These are phyloP conservation scores for Draba incana DNA, from an alignment of 345 rosid genomes.

Conservation along the genomic window DNA sequence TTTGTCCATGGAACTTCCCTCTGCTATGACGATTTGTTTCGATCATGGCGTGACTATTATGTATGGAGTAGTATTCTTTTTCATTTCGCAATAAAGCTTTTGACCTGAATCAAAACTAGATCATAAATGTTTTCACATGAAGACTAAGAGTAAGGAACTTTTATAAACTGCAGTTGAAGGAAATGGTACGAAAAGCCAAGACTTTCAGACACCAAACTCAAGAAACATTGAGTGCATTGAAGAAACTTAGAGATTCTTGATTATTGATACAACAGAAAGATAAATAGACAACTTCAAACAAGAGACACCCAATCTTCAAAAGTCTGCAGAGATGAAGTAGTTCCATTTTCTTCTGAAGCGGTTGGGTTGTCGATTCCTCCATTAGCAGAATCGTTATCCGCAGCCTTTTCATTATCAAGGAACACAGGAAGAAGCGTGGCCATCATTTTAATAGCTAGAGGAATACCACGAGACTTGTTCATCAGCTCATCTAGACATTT, in stretches of 20 bases:
- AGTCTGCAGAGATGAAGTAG: background rate
- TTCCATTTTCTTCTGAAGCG: background rate
- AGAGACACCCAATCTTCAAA: background rate
- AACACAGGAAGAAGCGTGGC: conserved; percentile 31
- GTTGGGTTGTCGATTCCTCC: background rate
- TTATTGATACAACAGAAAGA: conserved; percentile 11
- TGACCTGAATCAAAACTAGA: too few relatives aligned
- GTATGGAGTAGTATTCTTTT: conserved; percentile 5
- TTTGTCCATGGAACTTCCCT: conserved; percentile 1
- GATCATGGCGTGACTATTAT: conserved; percentile 2
- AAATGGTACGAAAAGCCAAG: background rate
- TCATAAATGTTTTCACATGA: too few relatives aligned
- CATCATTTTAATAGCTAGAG: conserved; percentile 42
- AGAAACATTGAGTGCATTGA: background rate
- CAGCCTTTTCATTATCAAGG: background rate
- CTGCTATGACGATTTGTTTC: background rate
- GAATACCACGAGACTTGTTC: conserved; percentile 51
- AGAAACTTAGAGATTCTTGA: conserved; percentile 1
- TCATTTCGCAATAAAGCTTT: background rate
- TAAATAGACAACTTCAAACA: background rate
- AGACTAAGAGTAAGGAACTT: background rate
- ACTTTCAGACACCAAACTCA: background rate
- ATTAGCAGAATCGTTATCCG: background rate
- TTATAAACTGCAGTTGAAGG: background rate
- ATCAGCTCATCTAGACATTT: conserved; percentile 35